Evolutionary conservation across 1,284 basidiomycete genomes (phyloP).

Genomic region (Phlebopus sp.): DNA sequence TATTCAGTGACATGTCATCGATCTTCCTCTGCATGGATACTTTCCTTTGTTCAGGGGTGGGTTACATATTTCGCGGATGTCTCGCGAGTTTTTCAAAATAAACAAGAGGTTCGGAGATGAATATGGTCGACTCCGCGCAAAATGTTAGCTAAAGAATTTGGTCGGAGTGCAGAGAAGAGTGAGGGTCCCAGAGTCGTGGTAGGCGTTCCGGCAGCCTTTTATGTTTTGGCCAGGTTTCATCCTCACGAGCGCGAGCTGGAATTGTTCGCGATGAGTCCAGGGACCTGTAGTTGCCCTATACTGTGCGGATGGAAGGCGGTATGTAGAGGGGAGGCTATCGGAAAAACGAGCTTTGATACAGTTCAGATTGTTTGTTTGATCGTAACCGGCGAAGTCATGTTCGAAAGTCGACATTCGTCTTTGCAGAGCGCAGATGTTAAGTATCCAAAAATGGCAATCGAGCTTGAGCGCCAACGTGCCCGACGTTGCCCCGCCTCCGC

Average conservation of each 20-base stretch:
- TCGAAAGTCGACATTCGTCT: too few species aligned
- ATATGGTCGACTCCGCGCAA: slow-evolving; percentile 24
- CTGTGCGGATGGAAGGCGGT: too few species aligned
- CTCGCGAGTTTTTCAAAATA: slow-evolving; percentile 24
- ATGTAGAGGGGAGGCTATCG: too few species aligned
- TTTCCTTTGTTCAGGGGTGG: too few species aligned
- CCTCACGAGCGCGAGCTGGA: too few species aligned
- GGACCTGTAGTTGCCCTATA: slow-evolving; percentile 47
- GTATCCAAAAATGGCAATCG: slow-evolving; percentile 27
- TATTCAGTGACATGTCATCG: slow-evolving; percentile 10
- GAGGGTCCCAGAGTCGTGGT: slow-evolving; percentile 12
- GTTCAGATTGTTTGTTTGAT: too few species aligned
- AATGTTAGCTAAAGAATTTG: not conserved
- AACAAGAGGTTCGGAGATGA: slow-evolving; percentile 26
- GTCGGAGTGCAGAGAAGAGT: slow-evolving; percentile 4
- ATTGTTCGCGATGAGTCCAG: too few species aligned
- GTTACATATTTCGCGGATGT: slow-evolving; percentile 9
- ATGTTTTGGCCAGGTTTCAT: too few species aligned
- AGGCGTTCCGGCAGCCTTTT: slow-evolving; percentile 66
- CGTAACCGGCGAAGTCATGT: too few species aligned
- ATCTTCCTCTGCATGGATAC: too few species aligned
- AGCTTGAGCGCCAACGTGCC: not conserved
- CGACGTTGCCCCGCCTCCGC: slow-evolving; percentile 7
- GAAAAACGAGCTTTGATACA: too few species aligned
- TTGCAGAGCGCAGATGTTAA: too few species aligned